Evolutionary conservation across 73 alveolate species (phyloP).

Genomic region (Strombidium stylifer): DNA sequence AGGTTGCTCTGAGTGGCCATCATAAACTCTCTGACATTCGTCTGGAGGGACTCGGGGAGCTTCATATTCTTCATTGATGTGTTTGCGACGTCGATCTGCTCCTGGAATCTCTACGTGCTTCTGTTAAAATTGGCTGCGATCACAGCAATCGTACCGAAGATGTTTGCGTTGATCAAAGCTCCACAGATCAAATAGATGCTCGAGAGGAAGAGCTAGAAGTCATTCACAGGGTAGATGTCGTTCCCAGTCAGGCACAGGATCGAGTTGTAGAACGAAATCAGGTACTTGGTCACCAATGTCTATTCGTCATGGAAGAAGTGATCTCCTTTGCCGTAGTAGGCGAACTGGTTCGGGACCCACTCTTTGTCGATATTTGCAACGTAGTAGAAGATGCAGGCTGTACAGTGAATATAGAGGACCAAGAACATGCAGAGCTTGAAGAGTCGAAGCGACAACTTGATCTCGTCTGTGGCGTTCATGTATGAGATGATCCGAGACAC

Average conservation of each 20-base stretch:
- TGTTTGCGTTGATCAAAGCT: conserved; percentile 10
- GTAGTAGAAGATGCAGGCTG: conserved; percentile 58
- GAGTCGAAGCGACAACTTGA: conserved; percentile 29
- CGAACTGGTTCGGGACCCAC: conserved; percentile 33
- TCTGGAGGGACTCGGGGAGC: conserved; percentile 11
- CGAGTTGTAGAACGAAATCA: conserved; percentile 14
- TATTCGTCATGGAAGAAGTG: conserved; percentile 2
- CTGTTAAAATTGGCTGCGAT: not conserved
- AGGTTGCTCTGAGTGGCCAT: not conserved
- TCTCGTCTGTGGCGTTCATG: conserved; percentile 23
- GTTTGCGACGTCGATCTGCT: conserved; percentile 19
- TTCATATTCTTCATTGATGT: conserved; percentile 24
- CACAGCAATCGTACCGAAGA: conserved; percentile 9
- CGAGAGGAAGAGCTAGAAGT: not conserved
- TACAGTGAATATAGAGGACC: conserved; percentile 45
- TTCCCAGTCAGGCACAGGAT: conserved; percentile 36
- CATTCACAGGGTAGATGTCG: conserved; percentile 33
- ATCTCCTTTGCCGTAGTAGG: not conserved
- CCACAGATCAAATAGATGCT: not conserved
- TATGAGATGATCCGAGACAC: conserved; percentile 28
- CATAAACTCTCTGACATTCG: not conserved
- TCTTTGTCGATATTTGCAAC: conserved; percentile 8
- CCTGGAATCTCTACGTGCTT: not conserved
- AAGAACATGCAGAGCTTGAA: conserved; percentile 37
- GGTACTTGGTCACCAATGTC: conserved; percentile 4